phyloP scores from a whole-genome alignment of 1,139 yeast genomes.

The Eremothecium coryli region DNA sequence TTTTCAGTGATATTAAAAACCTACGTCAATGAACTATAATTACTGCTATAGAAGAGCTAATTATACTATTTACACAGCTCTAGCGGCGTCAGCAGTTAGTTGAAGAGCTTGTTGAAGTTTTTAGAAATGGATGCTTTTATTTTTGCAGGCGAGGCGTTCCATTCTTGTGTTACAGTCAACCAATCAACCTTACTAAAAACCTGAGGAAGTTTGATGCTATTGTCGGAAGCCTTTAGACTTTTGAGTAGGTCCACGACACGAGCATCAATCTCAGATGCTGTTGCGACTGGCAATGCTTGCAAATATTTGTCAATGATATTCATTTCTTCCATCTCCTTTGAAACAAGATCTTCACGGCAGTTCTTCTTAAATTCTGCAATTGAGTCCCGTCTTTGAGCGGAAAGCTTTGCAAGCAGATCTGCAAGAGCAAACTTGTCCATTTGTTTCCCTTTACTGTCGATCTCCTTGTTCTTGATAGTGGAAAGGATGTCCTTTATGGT shows the following conservation, averaged over 20 bases:
- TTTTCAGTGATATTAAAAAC: no score
- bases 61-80: no score
- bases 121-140: constrained; percentile 28
- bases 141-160: constrained; percentile 41
- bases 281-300: constrained; percentile 41
- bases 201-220: constrained; percentile 32
- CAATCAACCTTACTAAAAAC: constrained; percentile 42
- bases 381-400: constrained; percentile 46
- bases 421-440: constrained; percentile 42
- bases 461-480: constrained; percentile 51
- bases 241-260: constrained; percentile 35
- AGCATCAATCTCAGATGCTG: constrained; percentile 40
- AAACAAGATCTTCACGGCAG: constrained; percentile 47
- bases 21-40: no score
- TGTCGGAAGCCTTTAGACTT: constrained; percentile 27
- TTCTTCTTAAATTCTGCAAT: constrained; percentile 43
- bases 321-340: constrained; percentile 45
- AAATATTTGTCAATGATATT: constrained; percentile 38
- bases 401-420: constrained; percentile 41
- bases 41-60: no score
- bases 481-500: constrained; percentile 50
- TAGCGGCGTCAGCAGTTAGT: not conserved
- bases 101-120: constrained; percentile 17
- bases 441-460: constrained; percentile 39
- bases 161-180: constrained; percentile 40